These are phyloP conservation scores for Penicillium cosmopolitanum DNA, from an alignment of 495 filamentous ascomycete species.

Conservation along the genomic window DNA sequence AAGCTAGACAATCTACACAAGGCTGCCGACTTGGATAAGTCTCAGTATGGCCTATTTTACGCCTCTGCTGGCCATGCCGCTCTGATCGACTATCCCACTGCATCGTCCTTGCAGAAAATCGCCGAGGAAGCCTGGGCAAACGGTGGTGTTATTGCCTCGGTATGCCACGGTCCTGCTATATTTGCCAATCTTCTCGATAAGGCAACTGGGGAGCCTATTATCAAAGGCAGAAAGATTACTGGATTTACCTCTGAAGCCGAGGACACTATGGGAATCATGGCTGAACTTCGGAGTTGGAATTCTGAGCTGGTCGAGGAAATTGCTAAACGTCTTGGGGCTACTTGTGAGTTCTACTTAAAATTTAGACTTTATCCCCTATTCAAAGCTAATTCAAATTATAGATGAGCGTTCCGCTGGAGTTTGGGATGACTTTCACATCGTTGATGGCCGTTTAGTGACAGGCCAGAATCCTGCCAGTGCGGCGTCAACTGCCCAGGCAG, in stretches of 20 bases:
- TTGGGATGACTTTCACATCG: slow-evolving; percentile 52
- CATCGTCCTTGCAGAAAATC: slow-evolving; percentile 41
- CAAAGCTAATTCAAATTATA: slow-evolving; percentile 17
- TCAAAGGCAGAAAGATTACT: slow-evolving; percentile 45
- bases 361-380: background rate
- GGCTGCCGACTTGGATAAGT: slow-evolving; percentile 35
- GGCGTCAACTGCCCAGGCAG: slow-evolving; percentile 46
- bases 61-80: slow-evolving; percentile 51
- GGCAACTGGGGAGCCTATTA: slow-evolving; percentile 43
- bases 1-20: slow-evolving; percentile 44
- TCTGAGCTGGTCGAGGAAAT: slow-evolving; percentile 42
- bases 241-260: slow-evolving; percentile 51
- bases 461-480: slow-evolving; percentile 73
- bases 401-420: slow-evolving; percentile 41
- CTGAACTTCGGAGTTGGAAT: slow-evolving; percentile 37
- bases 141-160: slow-evolving; percentile 43
- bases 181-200: slow-evolving; percentile 43
- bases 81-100: slow-evolving; percentile 49
- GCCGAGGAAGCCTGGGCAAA: slow-evolving; percentile 41
- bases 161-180: slow-evolving; percentile 49
- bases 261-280: slow-evolving; percentile 40
- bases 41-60: slow-evolving; percentile 46
- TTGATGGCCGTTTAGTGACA: slow-evolving; percentile 64
- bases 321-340: slow-evolving; percentile 37
- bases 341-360: slow-evolving; percentile 33